Percentiles rank a stretch among this genome's conserved stretches.
Conservation (phyloP, 2,329 filamentous ascomycete genomes). For the Penicillium sp. region DNA sequence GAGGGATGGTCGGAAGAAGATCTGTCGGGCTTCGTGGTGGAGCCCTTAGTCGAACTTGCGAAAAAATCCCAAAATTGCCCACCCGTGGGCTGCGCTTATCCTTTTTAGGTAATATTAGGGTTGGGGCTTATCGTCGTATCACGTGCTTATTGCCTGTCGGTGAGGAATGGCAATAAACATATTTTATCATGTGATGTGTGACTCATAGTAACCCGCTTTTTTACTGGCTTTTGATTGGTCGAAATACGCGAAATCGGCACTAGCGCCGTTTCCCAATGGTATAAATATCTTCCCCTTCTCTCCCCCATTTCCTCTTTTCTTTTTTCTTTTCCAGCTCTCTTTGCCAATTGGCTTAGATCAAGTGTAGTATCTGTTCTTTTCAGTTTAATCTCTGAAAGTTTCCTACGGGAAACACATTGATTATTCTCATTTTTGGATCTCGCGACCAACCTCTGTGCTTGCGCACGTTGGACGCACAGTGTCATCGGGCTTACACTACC, state of each 20-base stretch:
- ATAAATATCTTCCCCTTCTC: constrained; percentile 32
- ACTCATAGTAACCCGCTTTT: neutral
- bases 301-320: constrained; percentile 39
- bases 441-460: constrained; percentile 67
- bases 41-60: constrained; percentile 18
- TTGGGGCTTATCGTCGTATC: neutral
- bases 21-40: constrained; percentile 24
- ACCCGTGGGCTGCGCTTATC: constrained; percentile 30
- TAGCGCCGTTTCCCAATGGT: constrained; percentile 4
- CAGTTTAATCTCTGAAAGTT: constrained; percentile 94
- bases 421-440: constrained; percentile 77
- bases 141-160: neutral
- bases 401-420: constrained; percentile 70
- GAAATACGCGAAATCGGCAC: neutral
- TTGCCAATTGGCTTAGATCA: constrained; percentile 74
- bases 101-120: constrained; percentile 23
- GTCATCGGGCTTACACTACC: constrained; percentile 75
- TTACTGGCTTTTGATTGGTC: neutral
- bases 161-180: neutral
- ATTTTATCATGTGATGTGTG: neutral
- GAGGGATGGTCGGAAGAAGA: constrained; percentile 31
- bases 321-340: constrained; percentile 51
- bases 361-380: constrained; percentile 98
- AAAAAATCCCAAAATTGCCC: constrained; percentile 9
- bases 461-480: constrained; percentile 66